Evolutionary conservation across 1,284 basidiomycete genomes (phyloP), one percentile per base, ranked within the genome.

Genomic region (Hymenochaete sp.): DNA sequence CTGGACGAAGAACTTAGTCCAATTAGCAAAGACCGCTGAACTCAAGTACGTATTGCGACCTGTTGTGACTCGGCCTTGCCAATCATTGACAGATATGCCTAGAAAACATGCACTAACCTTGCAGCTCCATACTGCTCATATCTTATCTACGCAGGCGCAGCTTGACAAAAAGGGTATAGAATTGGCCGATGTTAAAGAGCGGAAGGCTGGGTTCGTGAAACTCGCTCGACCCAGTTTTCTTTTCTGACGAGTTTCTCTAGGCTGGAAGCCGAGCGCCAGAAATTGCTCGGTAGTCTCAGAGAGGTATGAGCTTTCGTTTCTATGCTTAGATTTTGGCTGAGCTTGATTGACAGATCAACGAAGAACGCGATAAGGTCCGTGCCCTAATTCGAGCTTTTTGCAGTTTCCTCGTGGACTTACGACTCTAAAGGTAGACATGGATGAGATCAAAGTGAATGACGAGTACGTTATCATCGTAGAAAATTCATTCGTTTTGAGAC

Each of bases 81-180:
- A 40, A 35, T 40, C 13, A 29, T 39, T 52, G 31, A 48, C 28
- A 38, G 40, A 47, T 37, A 42, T 42, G 44, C 32, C 33, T 45
- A 88, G 84, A 63, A 87, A 86, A 63, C 85, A 88, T 60, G 82
- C 83, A 3, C 60, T 88, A 52, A 82, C 81, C 10, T 64, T 88
- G 33, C 85, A 88, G 58, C 65, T 88, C 19, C 85, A 88, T 53
- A 88, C 85, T 7, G 84, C 85, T n/a, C 83, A 88, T 57, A 86
- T 88, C 35, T 66, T 88, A 2, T 85, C 84, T 10, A 82, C 84
- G 5, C 83, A 88, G 57, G 75, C 82, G 3, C 72, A 77, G 28
- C 65, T 88, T 4, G 82, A 87, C 49, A 73, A 80, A 58, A 87
- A 84, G 60, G 73, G 72, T 53, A 82, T 77, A 52, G 72, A 79